Base-by-base conservation (phyloP, 2,329 filamentous ascomycete genomes). In the Colletotrichum costaricense region DNA sequence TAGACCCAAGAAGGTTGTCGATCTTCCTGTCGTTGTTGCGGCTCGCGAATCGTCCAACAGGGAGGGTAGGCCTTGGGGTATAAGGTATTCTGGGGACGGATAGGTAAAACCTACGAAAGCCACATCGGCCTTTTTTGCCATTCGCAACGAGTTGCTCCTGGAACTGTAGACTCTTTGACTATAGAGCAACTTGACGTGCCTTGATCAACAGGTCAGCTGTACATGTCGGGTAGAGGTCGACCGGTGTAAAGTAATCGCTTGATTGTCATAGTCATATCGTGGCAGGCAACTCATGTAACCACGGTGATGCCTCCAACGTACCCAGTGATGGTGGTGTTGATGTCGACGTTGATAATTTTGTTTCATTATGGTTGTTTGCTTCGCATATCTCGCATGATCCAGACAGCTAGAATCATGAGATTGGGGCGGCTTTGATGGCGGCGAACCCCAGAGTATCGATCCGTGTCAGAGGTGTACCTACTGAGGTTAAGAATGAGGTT, bases 1-100 rank as follows among this genome's bases (percentile, higher is more conserved):
- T 59, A 64, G 70, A 60, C 60, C 30, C 42, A 22, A 22, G 65
- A 64, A 69, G 65, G 58, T 54, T 59, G 58, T 64, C 65, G 69
- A 69, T 72, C 59, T n/a, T 58, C 30, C 63, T 14, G 58, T 58
- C 58, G 56, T 59, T 22, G 69, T 59, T 58, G 69, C 59, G 46
- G 24, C 9, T 63, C 59, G 69, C 35, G 58, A 63, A 65, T 73
- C 59, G 66, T 72, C 55, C 57, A 55, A 30, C 30, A 30, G 49
- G 60, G 60, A 62, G 35, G 59, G 33, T 56, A 33, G 22, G 12
- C 33, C 28, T 60, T 22, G 30, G 70, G 67, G 65, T 52, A 55
- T 28, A 49, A 49, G 19, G 42, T 49, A 58, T 42, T 63, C 69
- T 30, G 57, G 52, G 49, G 49, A 56, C 33, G 67, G 63, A 62